A percentile compares a stretch with the other conserved stretches of the same genome.
phyloP scores from a whole-genome alignment of 129 eudicot genomes.

The Helianthus annuus region DNA sequence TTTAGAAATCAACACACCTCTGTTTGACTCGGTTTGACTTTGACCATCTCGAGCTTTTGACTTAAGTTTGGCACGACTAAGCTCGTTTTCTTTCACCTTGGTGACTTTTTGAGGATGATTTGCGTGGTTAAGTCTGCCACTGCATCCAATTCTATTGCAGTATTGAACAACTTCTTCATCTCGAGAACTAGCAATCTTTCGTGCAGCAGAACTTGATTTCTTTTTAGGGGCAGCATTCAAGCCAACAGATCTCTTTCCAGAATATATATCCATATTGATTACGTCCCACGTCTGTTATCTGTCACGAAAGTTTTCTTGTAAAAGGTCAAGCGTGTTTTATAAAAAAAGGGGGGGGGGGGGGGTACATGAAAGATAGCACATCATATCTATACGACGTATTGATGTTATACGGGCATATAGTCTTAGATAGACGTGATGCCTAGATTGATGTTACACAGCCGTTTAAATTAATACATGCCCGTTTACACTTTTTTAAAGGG shows the following conservation, averaged over 20 bases:
- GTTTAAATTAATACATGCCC: too few relatives aligned
- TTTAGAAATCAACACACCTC: conserved; percentile 17
- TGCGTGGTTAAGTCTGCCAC: conserved; percentile 62
- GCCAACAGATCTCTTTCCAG: conserved; percentile 50
- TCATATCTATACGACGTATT: too few relatives aligned
- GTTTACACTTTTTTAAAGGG: too few relatives aligned
- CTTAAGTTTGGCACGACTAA: conserved; percentile 20
- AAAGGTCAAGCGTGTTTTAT: not conserved
- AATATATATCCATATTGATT: conserved; percentile 52
- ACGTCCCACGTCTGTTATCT: not conserved
- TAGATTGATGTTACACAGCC: too few relatives aligned
- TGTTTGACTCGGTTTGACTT: conserved; percentile 28
- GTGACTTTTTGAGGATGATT: conserved; percentile 35
- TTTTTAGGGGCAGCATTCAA: conserved; percentile 46
- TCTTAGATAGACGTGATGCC: too few relatives aligned
- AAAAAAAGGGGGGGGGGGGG: too few relatives aligned
- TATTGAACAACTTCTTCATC: conserved; percentile 55
- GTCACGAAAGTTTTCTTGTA: conserved; percentile 9
- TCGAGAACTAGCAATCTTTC: conserved; percentile 38
- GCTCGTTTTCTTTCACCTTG: conserved; percentile 33
- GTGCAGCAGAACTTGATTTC: conserved; percentile 38
- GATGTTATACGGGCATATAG: too few relatives aligned
- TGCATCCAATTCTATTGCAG: conserved; percentile 83
- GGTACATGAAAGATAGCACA: not conserved
- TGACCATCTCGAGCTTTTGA: conserved; percentile 27